These are phyloP conservation scores for Metschnikowia lachancei DNA, from an alignment of 805 yeast species.

Conservation along the genomic window DNA sequence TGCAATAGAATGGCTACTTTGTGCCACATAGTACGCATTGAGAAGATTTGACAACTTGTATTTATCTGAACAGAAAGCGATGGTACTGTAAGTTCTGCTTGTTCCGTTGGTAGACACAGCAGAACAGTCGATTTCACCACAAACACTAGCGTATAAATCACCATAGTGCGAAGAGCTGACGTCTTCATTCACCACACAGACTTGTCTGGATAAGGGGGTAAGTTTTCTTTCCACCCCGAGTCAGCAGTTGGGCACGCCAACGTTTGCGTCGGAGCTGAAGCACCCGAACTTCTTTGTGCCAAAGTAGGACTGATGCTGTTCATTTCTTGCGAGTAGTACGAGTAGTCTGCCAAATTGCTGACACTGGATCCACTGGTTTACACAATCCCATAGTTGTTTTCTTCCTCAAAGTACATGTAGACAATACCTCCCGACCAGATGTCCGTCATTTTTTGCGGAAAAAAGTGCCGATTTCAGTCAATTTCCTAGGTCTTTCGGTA, in stretches of 20 bases:
- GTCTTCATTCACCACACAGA: slow-evolving; percentile 56
- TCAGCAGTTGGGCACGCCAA: slow-evolving; percentile 60
- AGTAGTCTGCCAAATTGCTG: slow-evolving; percentile 60
- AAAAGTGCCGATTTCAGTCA: slow-evolving; percentile 69
- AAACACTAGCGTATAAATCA: slow-evolving; percentile 55
- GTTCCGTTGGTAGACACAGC: slow-evolving; percentile 64
- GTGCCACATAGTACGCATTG: slow-evolving; percentile 53
- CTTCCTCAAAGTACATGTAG: slow-evolving; percentile 87
- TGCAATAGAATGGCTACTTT: slow-evolving; percentile 14
- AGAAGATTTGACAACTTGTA: slow-evolving; percentile 63
- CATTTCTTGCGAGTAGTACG: slow-evolving; percentile 23
- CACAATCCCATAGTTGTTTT: slow-evolving; percentile 78
- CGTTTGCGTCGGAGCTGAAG: slow-evolving; percentile 30
- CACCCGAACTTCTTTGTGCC: slow-evolving; percentile 23
- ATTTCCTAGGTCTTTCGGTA: slow-evolving; percentile 65
- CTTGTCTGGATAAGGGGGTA: slow-evolving; percentile 79
- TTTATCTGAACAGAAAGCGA: slow-evolving; percentile 67
- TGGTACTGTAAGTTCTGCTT: slow-evolving; percentile 66
- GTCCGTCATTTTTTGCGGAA: slow-evolving; percentile 73
- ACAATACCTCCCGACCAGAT: slow-evolving; percentile 95
- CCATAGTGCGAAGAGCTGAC: slow-evolving; percentile 58
- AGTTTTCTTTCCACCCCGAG: slow-evolving; percentile 59
- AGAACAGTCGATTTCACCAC: slow-evolving; percentile 57
- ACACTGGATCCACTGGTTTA: slow-evolving; percentile 49
- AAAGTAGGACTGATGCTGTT: slow-evolving; percentile 45